These are phyloP conservation scores for Clavispora vitiphila DNA, from an alignment of 805 yeast species.

Conservation along the genomic window DNA sequence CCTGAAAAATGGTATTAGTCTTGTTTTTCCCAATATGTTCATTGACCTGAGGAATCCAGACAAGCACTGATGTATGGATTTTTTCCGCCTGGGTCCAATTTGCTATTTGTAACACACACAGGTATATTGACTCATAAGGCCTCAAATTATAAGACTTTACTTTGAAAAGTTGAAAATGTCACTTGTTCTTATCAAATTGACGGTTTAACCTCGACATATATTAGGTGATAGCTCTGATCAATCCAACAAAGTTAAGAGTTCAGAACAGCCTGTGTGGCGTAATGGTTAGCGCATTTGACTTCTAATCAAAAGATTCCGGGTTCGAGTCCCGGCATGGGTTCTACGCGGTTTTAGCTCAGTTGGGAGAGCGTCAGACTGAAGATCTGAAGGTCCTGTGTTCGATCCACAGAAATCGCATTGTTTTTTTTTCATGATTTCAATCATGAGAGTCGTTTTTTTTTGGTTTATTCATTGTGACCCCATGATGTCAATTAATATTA, in stretches of 20 bases:
- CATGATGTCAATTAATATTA: not conserved
- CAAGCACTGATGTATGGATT: not conserved
- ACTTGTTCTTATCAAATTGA: no score
- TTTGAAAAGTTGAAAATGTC: no score
- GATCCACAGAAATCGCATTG: conserved; percentile 10
- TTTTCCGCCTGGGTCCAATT: not conserved
- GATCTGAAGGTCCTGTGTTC: conserved; percentile 21
- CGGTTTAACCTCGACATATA: no score
- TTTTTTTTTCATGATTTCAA: no score
- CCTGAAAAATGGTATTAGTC: not conserved
- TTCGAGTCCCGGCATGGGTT: conserved; percentile 20
- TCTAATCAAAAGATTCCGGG: conserved; percentile 19
- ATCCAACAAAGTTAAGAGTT: no score
- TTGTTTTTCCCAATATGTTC: not conserved
- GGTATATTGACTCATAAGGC: not conserved
- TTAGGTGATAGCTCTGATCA: no score
- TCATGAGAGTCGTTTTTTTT: no score
- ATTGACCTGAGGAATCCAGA: not conserved
- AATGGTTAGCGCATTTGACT: conserved; percentile 20
- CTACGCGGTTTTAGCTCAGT: conserved; percentile 18
- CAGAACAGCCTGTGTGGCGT: conserved; percentile 17
- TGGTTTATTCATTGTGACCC: no score
- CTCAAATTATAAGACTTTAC: no score
- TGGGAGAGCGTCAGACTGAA: conserved; percentile 31
- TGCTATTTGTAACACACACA: not conserved